Percentiles rank a stretch among this genome's conserved stretches.
Conservation (phyloP, 148 eudicot species). For the Silene latifolia region DNA sequence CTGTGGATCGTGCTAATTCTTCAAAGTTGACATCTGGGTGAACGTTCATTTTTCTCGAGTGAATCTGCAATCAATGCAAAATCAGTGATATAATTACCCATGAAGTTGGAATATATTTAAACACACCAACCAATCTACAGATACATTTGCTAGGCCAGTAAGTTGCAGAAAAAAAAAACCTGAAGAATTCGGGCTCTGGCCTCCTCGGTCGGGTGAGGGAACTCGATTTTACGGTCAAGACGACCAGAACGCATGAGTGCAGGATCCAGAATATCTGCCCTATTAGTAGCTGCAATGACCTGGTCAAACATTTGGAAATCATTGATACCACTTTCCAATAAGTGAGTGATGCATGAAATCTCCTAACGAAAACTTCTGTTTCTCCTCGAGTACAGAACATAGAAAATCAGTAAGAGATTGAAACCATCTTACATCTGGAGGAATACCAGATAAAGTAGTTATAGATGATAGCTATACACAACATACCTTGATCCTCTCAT, state of each 20-base stretch:
- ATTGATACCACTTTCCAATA: background rate
- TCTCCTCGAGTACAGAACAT: background rate
- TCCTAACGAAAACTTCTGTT: too few species aligned
- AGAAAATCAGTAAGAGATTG: background rate
- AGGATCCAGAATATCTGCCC: slow-evolving; percentile 96
- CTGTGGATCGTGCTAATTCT: slow-evolving; percentile 93
- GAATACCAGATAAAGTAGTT: background rate
- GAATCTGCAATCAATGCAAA: slow-evolving; percentile 48
- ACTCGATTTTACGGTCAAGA: slow-evolving; percentile 96
- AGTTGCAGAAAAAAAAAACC: slow-evolving; percentile 36
- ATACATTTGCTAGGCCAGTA: background rate
- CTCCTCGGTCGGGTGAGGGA: slow-evolving; percentile 98
- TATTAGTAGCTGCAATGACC: slow-evolving; percentile 97
- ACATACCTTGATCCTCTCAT: slow-evolving; percentile 86
- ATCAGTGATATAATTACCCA: background rate
- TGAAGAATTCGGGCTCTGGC: slow-evolving; percentile 95
- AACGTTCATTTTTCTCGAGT: slow-evolving; percentile 97
- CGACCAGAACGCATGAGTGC: slow-evolving; percentile 97
- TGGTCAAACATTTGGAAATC: slow-evolving; percentile 20
- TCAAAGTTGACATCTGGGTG: slow-evolving; percentile 97
- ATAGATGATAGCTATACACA: background rate
- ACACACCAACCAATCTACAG: background rate
- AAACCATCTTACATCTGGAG: background rate
- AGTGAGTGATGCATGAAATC: background rate
- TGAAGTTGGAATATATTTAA: background rate